Percentiles rank a stretch among this genome's conserved stretches.
Conservation (phyloP, 306 rosid species). For the Morella rubra region DNA sequence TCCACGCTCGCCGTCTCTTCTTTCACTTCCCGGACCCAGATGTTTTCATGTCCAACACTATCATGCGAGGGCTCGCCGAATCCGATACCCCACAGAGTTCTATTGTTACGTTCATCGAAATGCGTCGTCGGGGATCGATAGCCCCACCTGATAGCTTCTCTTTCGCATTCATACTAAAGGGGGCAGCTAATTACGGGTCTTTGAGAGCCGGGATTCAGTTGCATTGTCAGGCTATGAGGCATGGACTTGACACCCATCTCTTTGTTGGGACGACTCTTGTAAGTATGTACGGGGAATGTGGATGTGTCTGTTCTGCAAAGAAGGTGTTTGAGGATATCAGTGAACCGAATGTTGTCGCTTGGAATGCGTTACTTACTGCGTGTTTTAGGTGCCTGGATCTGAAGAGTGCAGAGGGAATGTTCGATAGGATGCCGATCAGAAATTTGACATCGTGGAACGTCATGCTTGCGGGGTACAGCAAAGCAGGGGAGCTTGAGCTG, state of each 20-base stretch:
- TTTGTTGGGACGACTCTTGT: slow-evolving; percentile 74
- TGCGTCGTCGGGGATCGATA: slow-evolving; percentile 39
- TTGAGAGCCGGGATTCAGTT: slow-evolving; percentile 53
- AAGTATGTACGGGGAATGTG: slow-evolving; percentile 70
- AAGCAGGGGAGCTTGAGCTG: slow-evolving; percentile 64
- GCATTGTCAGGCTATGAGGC: slow-evolving; percentile 51
- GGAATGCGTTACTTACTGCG: slow-evolving; percentile 72
- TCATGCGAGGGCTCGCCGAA: slow-evolving; percentile 64
- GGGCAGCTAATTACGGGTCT: slow-evolving; percentile 48
- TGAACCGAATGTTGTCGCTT: slow-evolving; percentile 71
- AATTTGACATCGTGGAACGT: slow-evolving; percentile 81
- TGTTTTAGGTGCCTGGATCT: slow-evolving; percentile 66
- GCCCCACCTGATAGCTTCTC: slow-evolving; percentile 65
- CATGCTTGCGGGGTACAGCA: slow-evolving; percentile 68
- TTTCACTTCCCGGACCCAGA: slow-evolving; percentile 61
- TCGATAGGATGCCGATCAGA: slow-evolving; percentile 54
- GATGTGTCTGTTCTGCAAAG: slow-evolving; percentile 34
- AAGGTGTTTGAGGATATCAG: slow-evolving; percentile 73
- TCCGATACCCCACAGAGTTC: slow-evolving; percentile 51
- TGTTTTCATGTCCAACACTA: slow-evolving; percentile 81
- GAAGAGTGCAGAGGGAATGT: slow-evolving; percentile 39
- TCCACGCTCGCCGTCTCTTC: slow-evolving; percentile 59
- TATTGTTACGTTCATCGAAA: slow-evolving; percentile 46
- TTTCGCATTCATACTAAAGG: slow-evolving; percentile 72
- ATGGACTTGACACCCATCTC: slow-evolving; percentile 52